A percentile compares a stretch with the other conserved stretches of the same genome.
phyloP scores from a whole-genome alignment of 108 stramenopile species.

The Discostella stelligeroides region DNA sequence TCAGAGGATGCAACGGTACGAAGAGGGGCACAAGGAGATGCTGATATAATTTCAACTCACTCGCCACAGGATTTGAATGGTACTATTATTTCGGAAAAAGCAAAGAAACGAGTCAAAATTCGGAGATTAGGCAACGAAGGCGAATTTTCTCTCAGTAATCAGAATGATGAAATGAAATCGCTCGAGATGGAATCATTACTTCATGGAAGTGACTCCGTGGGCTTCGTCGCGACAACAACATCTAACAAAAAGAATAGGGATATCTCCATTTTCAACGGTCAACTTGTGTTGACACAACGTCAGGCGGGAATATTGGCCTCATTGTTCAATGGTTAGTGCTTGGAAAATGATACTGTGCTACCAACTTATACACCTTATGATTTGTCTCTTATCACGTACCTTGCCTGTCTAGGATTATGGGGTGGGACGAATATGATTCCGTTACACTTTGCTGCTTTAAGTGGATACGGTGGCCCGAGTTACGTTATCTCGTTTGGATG shows the following conservation, averaged over 20 bases:
- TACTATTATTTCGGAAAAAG: background rate
- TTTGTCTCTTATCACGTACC: background rate
- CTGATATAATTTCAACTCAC: slow-evolving; percentile 3
- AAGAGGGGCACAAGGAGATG: background rate
- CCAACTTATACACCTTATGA: background rate
- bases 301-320: slow-evolving; percentile 71
- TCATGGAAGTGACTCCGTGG: background rate
- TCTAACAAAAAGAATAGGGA: slow-evolving; percentile 10
- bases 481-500: slow-evolving; percentile 60
- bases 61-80: slow-evolving; percentile 9
- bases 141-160: background rate
- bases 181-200: slow-evolving; percentile 34
- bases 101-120: background rate
- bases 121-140: background rate
- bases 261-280: slow-evolving; percentile 37
- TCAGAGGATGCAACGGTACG: background rate
- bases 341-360: slow-evolving; percentile 14
- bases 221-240: background rate
- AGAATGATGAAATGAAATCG: background rate
- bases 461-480: slow-evolving; percentile 42
- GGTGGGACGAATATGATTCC: slow-evolving; percentile 63
- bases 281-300: slow-evolving; percentile 46
- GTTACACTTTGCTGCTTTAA: slow-evolving; percentile 58
- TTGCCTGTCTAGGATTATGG: slow-evolving; percentile 13
- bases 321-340: slow-evolving; percentile 64